A percentile compares a stretch with the other conserved stretches of the same genome.
Conservation (phyloP, 306 rosid species). For the Gillenia trifoliata region DNA sequence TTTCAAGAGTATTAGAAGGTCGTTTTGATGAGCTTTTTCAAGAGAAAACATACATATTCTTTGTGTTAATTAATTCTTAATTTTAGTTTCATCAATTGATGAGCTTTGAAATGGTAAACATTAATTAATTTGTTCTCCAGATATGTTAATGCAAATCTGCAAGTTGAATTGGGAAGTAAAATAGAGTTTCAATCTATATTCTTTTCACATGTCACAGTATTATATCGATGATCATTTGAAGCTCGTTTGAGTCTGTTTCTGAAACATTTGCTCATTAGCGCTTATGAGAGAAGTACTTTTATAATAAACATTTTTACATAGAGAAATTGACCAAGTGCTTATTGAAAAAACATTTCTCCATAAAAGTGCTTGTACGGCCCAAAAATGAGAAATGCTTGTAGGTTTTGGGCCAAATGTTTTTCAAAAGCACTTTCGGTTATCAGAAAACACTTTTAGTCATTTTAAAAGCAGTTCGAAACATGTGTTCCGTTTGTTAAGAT, state of each 20-base stretch:
- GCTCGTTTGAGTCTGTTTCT: not conserved
- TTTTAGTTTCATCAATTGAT: not conserved
- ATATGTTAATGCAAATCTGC: not conserved
- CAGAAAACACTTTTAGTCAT: too few relatives aligned
- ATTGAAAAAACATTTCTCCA: not conserved
- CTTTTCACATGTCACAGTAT: not conserved
- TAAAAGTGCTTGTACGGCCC: not conserved
- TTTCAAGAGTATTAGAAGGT: constrained; percentile 59
- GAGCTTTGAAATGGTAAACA: not conserved
- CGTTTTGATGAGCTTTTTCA: constrained; percentile 26
- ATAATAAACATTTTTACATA: too few relatives aligned
- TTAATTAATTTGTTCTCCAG: not conserved
- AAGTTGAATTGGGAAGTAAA: not conserved
- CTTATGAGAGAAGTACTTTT: not conserved
- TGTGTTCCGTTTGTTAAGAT: not conserved
- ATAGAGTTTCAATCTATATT: not conserved
- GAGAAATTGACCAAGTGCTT: not conserved
- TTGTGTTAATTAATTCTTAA: not conserved
- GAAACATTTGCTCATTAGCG: not conserved
- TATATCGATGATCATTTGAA: not conserved
- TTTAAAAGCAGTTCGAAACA: not conserved
- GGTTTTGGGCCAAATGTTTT: too few relatives aligned
- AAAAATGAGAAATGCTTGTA: too few relatives aligned
- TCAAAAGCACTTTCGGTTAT: too few relatives aligned
- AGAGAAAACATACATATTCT: not conserved